A percentile compares a stretch with the other conserved stretches of the same genome.
phyloP scores from a whole-genome alignment of 306 rosid genomes.

The Purshia tridentata region DNA sequence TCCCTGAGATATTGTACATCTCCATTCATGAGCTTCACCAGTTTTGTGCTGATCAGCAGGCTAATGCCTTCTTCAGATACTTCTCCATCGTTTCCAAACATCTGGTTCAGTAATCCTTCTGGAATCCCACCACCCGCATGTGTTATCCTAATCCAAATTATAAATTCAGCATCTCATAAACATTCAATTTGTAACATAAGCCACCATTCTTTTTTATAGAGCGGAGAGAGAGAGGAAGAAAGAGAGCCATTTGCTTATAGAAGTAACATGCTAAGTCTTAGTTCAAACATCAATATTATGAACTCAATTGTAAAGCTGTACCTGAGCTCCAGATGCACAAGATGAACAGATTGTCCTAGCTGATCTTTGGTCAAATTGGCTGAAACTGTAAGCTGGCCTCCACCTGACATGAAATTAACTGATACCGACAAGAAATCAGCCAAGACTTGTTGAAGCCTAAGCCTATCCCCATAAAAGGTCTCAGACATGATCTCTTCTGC shows the following conservation, averaged over 20 bases:
- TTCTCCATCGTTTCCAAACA: constrained; percentile 63
- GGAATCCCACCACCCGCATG: constrained; percentile 74
- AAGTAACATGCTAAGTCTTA: no score
- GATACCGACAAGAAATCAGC: constrained; percentile 73
- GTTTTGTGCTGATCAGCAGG: constrained; percentile 75
- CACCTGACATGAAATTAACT: constrained; percentile 53
- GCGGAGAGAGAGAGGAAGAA: no score
- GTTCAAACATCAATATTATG: neutral
- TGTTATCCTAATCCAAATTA: constrained; percentile 52
- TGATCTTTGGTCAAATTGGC: constrained; percentile 68
- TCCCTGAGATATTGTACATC: constrained; percentile 76
- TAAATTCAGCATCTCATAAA: neutral
- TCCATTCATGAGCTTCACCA: constrained; percentile 87
- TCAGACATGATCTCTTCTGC: constrained; percentile 47
- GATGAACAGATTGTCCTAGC: constrained; percentile 75
- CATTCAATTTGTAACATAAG: neutral
- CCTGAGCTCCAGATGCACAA: constrained; percentile 81
- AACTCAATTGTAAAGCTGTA: constrained; percentile 19
- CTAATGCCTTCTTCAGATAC: constrained; percentile 77
- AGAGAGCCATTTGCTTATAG: no score
- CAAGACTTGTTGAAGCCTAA: constrained; percentile 84
- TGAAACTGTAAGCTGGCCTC: constrained; percentile 65
- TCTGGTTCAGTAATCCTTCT: constrained; percentile 69
- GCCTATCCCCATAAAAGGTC: constrained; percentile 73
- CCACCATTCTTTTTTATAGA: no score